Conservation (phyloP, 2,329 filamentous ascomycete genomes). For the Beauveria sp. region DNA sequence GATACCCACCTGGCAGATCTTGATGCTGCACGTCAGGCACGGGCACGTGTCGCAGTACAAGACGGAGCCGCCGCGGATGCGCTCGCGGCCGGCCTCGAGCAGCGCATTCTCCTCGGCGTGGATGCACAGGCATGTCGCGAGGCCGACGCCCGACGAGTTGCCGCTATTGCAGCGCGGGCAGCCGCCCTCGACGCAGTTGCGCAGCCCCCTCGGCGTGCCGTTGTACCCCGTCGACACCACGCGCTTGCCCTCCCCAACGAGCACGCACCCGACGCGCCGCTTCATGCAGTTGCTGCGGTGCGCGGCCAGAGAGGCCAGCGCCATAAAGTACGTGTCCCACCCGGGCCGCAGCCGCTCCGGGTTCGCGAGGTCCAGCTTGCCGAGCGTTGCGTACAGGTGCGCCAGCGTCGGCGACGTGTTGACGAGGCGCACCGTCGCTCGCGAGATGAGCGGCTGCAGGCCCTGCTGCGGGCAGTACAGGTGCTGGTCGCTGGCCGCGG, state of each 20-base stretch:
- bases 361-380: constrained; percentile 68
- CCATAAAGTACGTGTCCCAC: constrained; percentile 99
- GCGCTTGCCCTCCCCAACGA: constrained; percentile 70
- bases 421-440: constrained; percentile 75
- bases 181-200: constrained; percentile 88
- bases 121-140: constrained; percentile 89
- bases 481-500: constrained; percentile 58
- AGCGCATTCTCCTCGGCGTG: constrained; percentile 97
- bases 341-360: constrained; percentile 73
- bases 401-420: constrained; percentile 71
- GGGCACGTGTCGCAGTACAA: constrained; percentile 96
- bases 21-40: constrained; percentile 95
- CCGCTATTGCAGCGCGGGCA: constrained; percentile 81
- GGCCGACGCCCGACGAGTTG: constrained; percentile 57
- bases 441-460: constrained; percentile 68
- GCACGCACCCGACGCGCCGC: constrained; percentile 84
- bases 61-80: constrained; percentile 73
- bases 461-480: constrained; percentile 62
- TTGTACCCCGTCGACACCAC: constrained; percentile 97
- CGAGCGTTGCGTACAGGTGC: constrained; percentile 64
- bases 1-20: constrained; percentile 95
- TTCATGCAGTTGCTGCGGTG: constrained; percentile 98
- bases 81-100: constrained; percentile 84
- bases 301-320: constrained; percentile 83
- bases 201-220: constrained; percentile 82